Conservation (phyloP, 345 rosid species). For the Noccaea caerulescens region DNA sequence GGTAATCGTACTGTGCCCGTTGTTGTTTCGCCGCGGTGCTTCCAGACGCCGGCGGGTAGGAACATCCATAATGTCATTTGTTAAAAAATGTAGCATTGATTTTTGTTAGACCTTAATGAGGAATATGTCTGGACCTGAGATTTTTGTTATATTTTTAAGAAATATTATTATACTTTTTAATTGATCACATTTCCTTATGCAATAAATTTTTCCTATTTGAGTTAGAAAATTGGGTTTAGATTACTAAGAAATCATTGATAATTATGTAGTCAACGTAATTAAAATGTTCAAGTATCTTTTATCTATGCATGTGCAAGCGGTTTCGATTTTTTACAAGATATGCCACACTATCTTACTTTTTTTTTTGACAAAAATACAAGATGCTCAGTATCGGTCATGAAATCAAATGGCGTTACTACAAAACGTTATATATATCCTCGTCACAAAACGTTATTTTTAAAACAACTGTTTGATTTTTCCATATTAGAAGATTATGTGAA, state of each 20-base stretch:
- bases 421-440: no score
- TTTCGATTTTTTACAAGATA: neutral
- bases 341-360: no score
- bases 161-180: neutral
- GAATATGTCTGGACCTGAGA: neutral
- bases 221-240: neutral
- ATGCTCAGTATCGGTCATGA: no score
- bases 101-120: neutral
- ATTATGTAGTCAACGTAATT: neutral
- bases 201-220: neutral
- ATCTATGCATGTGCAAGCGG: neutral
- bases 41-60: neutral
- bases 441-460: no score
- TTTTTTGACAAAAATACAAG: no score
- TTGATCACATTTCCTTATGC: neutral
- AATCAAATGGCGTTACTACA: no score
- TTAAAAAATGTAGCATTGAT: neutral
- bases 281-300: neutral
- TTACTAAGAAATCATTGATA: neutral
- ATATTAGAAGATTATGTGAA: no score
- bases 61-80: conserved; percentile 29
- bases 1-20: conserved; percentile 44
- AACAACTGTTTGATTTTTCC: no score
- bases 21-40: conserved; percentile 59
- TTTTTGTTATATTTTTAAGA: neutral